These are phyloP conservation scores for Urtica urens DNA, from an alignment of 306 rosid genomes.

Conservation along the genomic window DNA sequence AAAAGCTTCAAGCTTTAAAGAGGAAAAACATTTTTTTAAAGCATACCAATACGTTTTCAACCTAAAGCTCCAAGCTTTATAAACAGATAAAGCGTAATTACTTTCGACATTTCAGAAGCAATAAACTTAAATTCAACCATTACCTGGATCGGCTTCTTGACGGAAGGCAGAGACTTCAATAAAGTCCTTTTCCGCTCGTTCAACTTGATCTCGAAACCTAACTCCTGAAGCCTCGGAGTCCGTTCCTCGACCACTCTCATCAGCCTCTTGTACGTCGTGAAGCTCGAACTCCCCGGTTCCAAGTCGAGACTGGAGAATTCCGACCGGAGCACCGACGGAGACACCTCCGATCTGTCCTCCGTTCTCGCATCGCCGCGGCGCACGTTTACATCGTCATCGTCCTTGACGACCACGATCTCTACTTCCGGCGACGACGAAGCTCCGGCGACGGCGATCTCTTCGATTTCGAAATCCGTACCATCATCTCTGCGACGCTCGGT, in stretches of 20 bases:
- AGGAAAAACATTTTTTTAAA: too few relatives aligned
- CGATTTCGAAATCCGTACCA: constrained; percentile 39
- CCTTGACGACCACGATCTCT: constrained; percentile 36
- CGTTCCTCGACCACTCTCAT: constrained; percentile 29
- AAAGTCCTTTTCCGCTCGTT: constrained; percentile 33
- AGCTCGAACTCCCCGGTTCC: constrained; percentile 28
- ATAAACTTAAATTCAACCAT: constrained; percentile 1
- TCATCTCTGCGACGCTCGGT: constrained; percentile 32
- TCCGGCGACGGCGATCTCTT: constrained; percentile 5
- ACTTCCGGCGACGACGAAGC: constrained; percentile 45
- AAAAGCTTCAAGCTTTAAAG: too few relatives aligned
- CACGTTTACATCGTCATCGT: constrained; percentile 20
- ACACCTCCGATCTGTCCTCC: constrained; percentile 19
- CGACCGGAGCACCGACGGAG: constrained; percentile 33
- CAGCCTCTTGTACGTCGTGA: constrained; percentile 55
- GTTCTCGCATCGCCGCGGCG: constrained; percentile 19
- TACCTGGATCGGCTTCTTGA: constrained; percentile 50
- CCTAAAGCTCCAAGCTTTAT: too few relatives aligned
- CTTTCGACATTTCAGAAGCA: too few relatives aligned
- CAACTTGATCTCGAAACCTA: constrained; percentile 41
- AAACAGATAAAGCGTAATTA: too few relatives aligned
- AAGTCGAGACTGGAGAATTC: constrained; percentile 29
- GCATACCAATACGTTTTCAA: too few relatives aligned
- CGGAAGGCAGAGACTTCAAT: constrained; percentile 29
- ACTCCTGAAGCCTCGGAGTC: constrained; percentile 12